Evolutionary conservation across 75 land plant genomes (phyloP).

Genomic region (Gnetum montanum): DNA sequence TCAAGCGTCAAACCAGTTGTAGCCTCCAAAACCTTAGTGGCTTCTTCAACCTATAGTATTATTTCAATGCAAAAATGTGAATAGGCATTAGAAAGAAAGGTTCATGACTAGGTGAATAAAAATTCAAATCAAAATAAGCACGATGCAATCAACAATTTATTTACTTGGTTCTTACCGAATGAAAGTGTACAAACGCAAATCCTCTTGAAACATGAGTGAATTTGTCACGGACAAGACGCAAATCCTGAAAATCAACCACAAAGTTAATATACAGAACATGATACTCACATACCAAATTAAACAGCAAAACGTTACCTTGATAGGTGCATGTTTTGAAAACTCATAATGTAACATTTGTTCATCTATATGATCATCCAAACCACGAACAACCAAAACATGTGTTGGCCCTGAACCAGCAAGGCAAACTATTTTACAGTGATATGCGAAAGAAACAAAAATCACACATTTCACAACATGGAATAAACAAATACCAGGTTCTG

Average conservation of each 20-base stretch:
- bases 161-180: constrained; percentile 17
- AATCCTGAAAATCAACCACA: constrained; percentile 18
- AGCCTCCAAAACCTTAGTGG: constrained; percentile 32
- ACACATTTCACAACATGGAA: neutral
- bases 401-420: constrained; percentile 27
- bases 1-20: constrained; percentile 31
- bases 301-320: constrained; percentile 47
- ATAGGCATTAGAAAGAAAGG: neutral
- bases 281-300: too few relatives aligned
- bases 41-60: constrained; percentile 34
- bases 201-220: constrained; percentile 40
- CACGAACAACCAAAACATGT: constrained; percentile 42
- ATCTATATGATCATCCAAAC: constrained; percentile 34
- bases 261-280: neutral
- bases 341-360: constrained; percentile 42
- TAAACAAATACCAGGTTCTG: constrained; percentile 26
- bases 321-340: constrained; percentile 48
- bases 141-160: neutral
- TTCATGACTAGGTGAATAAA: neutral
- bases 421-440: neutral
- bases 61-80: neutral
- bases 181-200: constrained; percentile 41
- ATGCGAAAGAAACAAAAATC: neutral
- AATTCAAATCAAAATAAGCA: neutral
- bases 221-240: constrained; percentile 41